Percentiles rank a stretch among this genome's conserved stretches.
Conservation (phyloP, 1,284 basidiomycete species). For the Marasmius fiardii region DNA sequence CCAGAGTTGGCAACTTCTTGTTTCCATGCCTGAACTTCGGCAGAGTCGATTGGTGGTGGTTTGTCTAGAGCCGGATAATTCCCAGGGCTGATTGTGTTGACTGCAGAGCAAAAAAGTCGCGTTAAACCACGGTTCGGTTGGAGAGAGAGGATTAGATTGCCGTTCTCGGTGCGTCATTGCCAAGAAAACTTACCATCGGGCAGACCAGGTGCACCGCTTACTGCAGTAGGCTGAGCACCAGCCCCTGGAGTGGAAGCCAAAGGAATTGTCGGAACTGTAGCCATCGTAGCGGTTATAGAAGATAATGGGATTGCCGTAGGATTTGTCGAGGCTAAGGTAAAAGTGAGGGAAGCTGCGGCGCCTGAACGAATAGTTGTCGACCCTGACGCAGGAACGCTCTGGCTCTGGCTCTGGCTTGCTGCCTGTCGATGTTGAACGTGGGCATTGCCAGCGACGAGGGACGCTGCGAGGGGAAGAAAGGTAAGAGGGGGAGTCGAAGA, state of each 20-base stretch:
- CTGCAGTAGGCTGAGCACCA: constrained; percentile 39
- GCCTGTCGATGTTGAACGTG: background rate
- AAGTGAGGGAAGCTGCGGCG: constrained; percentile 25
- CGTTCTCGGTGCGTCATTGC: background rate
- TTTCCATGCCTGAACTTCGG: constrained; percentile 74
- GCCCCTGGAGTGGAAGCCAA: constrained; percentile 29
- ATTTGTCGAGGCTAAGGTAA: constrained; percentile 49
- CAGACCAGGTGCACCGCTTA: constrained; percentile 50
- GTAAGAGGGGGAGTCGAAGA: background rate
- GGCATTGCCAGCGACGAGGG: background rate
- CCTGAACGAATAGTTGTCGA: constrained; percentile 7
- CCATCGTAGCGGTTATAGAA: constrained; percentile 28
- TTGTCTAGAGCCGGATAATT: constrained; percentile 74
- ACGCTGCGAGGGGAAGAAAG: background rate
- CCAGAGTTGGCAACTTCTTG: constrained; percentile 54
- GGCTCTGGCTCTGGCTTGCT: background rate
- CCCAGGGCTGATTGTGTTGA: constrained; percentile 34
- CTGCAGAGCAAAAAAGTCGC: constrained; percentile 26
- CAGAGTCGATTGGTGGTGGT: constrained; percentile 63
- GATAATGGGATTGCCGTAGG: constrained; percentile 57
- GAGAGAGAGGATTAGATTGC: background rate
- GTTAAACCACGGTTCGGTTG: background rate
- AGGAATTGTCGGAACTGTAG: constrained; percentile 11
- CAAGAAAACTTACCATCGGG: constrained; percentile 37
- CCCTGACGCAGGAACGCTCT: constrained; percentile 1